Conservation (phyloP, 2,329 filamentous ascomycete species). For the Penicillium sp. region DNA sequence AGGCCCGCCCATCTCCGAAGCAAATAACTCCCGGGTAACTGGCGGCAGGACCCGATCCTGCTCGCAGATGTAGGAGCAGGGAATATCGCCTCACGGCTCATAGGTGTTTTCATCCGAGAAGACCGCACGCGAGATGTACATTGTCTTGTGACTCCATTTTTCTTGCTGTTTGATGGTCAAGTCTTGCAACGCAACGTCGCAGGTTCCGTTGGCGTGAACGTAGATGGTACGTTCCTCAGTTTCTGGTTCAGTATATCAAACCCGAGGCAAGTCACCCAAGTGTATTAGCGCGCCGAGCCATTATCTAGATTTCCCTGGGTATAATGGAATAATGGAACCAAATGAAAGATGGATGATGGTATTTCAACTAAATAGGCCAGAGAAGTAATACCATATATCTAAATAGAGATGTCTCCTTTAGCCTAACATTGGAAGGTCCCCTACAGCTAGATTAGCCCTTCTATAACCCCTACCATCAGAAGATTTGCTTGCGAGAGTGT, state of each 20-base stretch:
- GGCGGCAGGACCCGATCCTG: constrained; percentile 36
- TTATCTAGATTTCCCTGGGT: too few relatives aligned
- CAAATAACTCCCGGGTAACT: constrained; percentile 33
- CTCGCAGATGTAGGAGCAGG: constrained; percentile 37
- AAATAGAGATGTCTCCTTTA: too few relatives aligned
- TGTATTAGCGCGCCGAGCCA: not conserved
- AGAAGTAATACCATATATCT: not conserved
- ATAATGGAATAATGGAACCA: not conserved
- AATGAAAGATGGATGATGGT: not conserved
- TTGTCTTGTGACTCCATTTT: constrained; percentile 21
- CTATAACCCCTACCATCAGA: not conserved
- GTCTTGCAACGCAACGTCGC: constrained; percentile 30
- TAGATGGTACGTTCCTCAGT: constrained; percentile 3
- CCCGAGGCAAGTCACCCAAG: not conserved
- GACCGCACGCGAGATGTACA: constrained; percentile 27
- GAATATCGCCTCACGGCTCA: constrained; percentile 37
- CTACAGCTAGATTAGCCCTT: too few relatives aligned
- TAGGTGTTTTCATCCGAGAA: constrained; percentile 27
- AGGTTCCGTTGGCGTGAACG: constrained; percentile 6
- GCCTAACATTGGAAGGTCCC: too few relatives aligned
- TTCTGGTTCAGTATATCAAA: not conserved
- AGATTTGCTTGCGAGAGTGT: not conserved
- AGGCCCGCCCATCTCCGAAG: constrained; percentile 23
- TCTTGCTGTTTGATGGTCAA: constrained; percentile 23
- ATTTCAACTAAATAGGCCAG: not conserved